phyloP scores from a whole-genome alignment of 768 basidiomycete species.

The Cystofilobasidium capitatum region DNA sequence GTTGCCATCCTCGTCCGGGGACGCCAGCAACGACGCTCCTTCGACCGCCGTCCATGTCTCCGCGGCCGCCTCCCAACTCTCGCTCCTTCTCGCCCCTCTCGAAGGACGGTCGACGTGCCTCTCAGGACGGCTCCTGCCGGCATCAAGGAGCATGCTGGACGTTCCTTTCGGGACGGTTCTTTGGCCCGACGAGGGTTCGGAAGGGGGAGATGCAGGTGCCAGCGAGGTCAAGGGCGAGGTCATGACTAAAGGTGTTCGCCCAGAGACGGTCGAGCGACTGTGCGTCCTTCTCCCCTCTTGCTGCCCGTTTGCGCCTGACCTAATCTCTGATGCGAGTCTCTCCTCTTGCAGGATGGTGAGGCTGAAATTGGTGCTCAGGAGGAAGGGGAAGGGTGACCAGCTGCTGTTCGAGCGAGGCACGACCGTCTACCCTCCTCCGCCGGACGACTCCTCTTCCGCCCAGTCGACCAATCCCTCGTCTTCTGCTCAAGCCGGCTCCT shows the following conservation, averaged over 20 bases:
- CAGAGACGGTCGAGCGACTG: neutral
- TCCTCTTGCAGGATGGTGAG: constrained; percentile 3
- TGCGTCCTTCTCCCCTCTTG: neutral
- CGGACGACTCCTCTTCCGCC: neutral
- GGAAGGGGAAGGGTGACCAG: neutral
- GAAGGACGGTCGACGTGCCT: constrained; percentile 10
- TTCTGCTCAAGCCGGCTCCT: neutral
- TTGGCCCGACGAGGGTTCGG: neutral
- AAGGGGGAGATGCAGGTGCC: neutral
- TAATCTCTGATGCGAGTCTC: too few species aligned
- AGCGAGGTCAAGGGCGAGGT: constrained; percentile 14
- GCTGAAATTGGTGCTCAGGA: neutral
- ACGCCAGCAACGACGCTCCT: neutral
- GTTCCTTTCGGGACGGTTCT: neutral
- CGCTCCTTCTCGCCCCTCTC: constrained; percentile 16
- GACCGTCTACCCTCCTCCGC: neutral
- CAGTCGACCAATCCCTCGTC: neutral
- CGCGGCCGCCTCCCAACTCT: too few species aligned
- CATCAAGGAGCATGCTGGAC: neutral
- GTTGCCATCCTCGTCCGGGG: neutral
- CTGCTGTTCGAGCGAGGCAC: neutral
- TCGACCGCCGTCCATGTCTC: neutral
- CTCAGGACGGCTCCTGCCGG: neutral
- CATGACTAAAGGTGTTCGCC: constrained; percentile 13
- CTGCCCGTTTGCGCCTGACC: neutral